These are phyloP conservation scores for Penicillium arizonense DNA, from an alignment of 495 filamentous ascomycete species.

Conservation along the genomic window DNA sequence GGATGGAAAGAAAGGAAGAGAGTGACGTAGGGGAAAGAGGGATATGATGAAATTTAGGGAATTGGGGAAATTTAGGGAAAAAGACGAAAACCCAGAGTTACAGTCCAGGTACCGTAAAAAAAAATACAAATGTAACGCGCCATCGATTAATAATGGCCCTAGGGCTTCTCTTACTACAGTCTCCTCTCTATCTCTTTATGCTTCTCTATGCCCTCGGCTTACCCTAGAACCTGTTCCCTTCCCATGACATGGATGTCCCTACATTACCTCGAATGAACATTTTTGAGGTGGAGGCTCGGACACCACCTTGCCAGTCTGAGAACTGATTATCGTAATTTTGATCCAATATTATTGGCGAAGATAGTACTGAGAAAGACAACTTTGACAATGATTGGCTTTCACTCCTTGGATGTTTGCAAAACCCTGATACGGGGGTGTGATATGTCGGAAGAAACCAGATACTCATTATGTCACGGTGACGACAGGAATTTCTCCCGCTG, in stretches of 20 bases:
- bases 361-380: not conserved
- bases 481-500: constrained; percentile 28
- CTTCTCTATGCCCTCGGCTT: too few species aligned
- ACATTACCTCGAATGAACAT: too few species aligned
- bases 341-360: too few species aligned
- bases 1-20: constrained; percentile 19
- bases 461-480: constrained; percentile 27
- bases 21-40: constrained; percentile 29
- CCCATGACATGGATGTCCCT: too few species aligned
- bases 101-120: constrained; percentile 1
- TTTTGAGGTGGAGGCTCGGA: too few species aligned
- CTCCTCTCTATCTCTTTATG: too few species aligned
- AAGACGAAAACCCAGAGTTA: constrained; percentile 1
- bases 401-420: constrained; percentile 1
- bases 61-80: constrained; percentile 8
- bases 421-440: not conserved
- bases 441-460: not conserved
- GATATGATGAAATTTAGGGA: constrained; percentile 17
- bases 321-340: too few species aligned
- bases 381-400: constrained; percentile 11
- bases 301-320: too few species aligned
- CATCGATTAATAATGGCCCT: too few species aligned
- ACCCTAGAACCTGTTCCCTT: too few species aligned
- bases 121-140: not conserved
- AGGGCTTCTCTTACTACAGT: too few species aligned